These are phyloP conservation scores for Typha latifolia DNA, from an alignment of 176 grass and related monocot genomes.

Conservation along the genomic window DNA sequence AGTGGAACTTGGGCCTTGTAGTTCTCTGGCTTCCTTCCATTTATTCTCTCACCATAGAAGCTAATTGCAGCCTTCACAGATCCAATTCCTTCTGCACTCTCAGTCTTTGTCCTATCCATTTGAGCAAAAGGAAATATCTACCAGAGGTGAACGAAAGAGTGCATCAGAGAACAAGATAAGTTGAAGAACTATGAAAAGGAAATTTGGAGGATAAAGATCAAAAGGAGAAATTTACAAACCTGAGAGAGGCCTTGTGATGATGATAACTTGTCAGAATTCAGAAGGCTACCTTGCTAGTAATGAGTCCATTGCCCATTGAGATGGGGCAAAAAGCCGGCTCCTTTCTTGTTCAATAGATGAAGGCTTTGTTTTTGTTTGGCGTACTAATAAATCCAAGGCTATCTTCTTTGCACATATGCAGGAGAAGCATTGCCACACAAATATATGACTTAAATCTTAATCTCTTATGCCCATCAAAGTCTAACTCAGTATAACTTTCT, in stretches of 20 bases:
- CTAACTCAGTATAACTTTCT: neutral
- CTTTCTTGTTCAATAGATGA: neutral
- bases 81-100: constrained; percentile 28
- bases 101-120: constrained; percentile 47
- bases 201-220: neutral
- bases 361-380: neutral
- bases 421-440: constrained; percentile 35
- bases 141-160: neutral
- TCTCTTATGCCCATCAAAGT: constrained; percentile 13
- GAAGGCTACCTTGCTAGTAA: neutral
- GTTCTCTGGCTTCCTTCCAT: constrained; percentile 35
- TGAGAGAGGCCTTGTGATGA: neutral
- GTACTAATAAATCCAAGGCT: constrained; percentile 18
- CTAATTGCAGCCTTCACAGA: constrained; percentile 63
- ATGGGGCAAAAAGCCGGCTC: neutral
- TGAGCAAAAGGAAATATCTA: constrained; percentile 12
- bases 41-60: constrained; percentile 71
- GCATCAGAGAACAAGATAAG: constrained; percentile 1
- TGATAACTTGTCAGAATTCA: neutral
- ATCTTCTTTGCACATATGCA: constrained; percentile 21
- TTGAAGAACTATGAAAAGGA: constrained; percentile 18
- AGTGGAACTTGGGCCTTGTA: constrained; percentile 11
- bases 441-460: constrained; percentile 10
- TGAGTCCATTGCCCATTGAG: neutral
- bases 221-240: neutral